Base-by-base conservation (phyloP, 2,329 filamentous ascomycete species). In the Ceratocystiopsis minuta region DNA sequence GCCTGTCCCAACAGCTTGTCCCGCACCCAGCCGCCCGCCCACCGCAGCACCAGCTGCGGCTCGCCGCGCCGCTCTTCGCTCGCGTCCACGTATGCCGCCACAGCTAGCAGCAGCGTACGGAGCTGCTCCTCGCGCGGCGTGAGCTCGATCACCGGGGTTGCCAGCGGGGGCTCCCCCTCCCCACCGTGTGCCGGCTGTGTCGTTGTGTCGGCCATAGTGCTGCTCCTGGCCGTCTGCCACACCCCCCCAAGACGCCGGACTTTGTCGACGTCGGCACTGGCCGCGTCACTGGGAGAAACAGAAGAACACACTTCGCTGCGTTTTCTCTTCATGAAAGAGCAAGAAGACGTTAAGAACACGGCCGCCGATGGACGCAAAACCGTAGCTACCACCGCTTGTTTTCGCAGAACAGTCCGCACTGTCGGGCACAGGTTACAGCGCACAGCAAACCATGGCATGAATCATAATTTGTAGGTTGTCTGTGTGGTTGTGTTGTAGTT, bases 21-120 rank as follows among this genome's bases (percentile, higher is more conserved):
- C 35, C 84, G 78, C 12, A 90, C 83, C 84, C 84, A 92, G 20
- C 84, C 84, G 45, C 84, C 84, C 0, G 84, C 84, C 71, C 81
- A 88, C 39, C 83, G 77, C 37, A 90, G 64, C 16, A 78, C 64
- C 14, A 78, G 56, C 16, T 76, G 68, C 49, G 3, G 6, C 4
- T 13, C 35, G 16, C 5, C 15, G 16, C 35, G 35, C 14, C 18
- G 37, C n/a, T 9, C 16, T 6, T 28, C 20, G 16, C 15, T 12
- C 37, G 31, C 52, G 51, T 81, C 71, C 46, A 86, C 76, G 52
- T 76, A 79, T 12, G 68, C 59, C 18, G 82, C 83, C n/a, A 86
- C 81, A 55, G 92, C 84, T 16, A 95, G 67, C 16, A 96, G 70
- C 13, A 95, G 69, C n/a, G 63, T 60, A 46, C 79, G 78, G 34